Evolutionary conservation across 176 grass and related monocot genomes (phyloP).

Genomic region (Guadua angustifolia): DNA sequence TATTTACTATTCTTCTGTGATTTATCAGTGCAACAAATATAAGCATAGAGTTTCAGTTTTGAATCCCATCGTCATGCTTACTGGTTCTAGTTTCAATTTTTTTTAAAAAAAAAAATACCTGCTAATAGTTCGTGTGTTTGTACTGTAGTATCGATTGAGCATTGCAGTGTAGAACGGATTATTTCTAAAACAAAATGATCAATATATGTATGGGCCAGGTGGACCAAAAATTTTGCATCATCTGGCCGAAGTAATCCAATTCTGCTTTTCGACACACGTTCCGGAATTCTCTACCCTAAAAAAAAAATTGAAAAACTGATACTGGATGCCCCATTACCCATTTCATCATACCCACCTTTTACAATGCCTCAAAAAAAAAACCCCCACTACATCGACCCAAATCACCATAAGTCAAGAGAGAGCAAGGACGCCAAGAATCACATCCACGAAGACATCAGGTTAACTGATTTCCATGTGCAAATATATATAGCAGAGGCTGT

Average conservation of each 20-base stretch:
- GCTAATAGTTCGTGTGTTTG: too few relatives aligned
- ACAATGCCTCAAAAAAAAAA: constrained; percentile 35
- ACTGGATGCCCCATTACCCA: background rate
- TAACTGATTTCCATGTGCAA: too few relatives aligned
- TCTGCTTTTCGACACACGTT: background rate
- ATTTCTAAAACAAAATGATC: background rate
- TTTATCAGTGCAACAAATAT: background rate
- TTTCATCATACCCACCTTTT: background rate
- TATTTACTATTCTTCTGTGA: background rate
- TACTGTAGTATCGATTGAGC: background rate
- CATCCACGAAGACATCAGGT: constrained; percentile 12
- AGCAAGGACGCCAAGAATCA: constrained; percentile 15
- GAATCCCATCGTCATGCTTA: too few relatives aligned
- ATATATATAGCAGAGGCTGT: too few relatives aligned
- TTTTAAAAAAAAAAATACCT: too few relatives aligned
- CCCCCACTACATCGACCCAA: constrained; percentile 5
- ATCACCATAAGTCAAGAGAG: constrained; percentile 10
- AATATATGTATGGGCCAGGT: too few relatives aligned
- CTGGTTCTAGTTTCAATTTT: background rate
- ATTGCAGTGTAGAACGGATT: background rate
- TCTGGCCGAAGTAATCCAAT: too few relatives aligned
- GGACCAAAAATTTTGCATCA: too few relatives aligned
- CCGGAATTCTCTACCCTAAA: background rate
- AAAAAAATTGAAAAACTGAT: background rate
- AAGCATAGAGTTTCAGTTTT: too few relatives aligned